These are phyloP conservation scores for Penicillium sp. DNA, from an alignment of 2,329 filamentous ascomycete species.

Conservation along the genomic window DNA sequence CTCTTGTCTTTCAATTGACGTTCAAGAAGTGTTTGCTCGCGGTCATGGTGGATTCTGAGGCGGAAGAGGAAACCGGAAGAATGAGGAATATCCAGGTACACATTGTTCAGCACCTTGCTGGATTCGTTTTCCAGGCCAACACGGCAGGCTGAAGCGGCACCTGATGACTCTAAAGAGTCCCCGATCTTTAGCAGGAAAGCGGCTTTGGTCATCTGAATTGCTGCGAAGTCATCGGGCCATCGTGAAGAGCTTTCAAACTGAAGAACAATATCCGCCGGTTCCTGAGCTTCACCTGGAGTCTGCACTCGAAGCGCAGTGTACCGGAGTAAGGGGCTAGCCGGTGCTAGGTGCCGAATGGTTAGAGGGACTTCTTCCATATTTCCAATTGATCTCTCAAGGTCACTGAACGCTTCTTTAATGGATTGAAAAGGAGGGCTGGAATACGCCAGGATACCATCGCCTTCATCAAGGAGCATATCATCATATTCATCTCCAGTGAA, in stretches of 20 bases:
- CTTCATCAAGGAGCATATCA: constrained; percentile 30
- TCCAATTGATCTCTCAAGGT: constrained; percentile 74
- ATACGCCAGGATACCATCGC: constrained; percentile 45
- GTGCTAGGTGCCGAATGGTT: constrained; percentile 76
- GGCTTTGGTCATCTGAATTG: constrained; percentile 90
- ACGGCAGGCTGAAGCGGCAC: constrained; percentile 62
- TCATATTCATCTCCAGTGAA: constrained; percentile 55
- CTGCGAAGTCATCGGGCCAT: constrained; percentile 89
- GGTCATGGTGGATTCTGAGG: constrained; percentile 82
- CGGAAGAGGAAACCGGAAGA: constrained; percentile 73
- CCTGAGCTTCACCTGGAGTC: constrained; percentile 20
- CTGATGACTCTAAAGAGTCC: constrained; percentile 65
- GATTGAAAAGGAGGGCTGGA: constrained; percentile 59
- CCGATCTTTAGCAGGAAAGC: constrained; percentile 78
- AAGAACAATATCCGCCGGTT: constrained; percentile 73
- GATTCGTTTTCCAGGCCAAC: constrained; percentile 78
- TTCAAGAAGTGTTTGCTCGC: constrained; percentile 78
- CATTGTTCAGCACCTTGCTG: constrained; percentile 69
- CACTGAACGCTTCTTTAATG: constrained; percentile 67
- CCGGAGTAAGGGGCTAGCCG: constrained; percentile 70
- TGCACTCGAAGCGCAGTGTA: constrained; percentile 57
- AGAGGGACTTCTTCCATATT: constrained; percentile 79
- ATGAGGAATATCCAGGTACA: constrained; percentile 79
- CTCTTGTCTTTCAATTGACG: constrained; percentile 74
- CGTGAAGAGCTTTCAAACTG: constrained; percentile 91